These are phyloP conservation scores for Paramecium biaurelia DNA, from an alignment of 73 alveolate species.

Conservation along the genomic window DNA sequence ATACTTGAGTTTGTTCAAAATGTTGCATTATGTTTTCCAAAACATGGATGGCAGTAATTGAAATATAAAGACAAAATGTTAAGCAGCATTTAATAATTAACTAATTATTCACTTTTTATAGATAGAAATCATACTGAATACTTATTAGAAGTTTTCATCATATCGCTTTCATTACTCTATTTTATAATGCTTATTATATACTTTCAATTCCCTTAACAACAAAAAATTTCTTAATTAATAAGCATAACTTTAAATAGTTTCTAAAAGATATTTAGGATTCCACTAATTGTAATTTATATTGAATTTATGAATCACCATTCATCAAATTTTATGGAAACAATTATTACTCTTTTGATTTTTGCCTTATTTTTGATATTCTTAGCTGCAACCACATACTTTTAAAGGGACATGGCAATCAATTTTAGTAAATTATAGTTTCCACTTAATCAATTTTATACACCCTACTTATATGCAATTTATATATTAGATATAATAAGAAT, in stretches of 20 bases:
- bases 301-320: neutral
- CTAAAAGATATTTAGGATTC: neutral
- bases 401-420: neutral
- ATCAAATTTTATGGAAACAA: neutral
- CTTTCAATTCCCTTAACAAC: neutral
- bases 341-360: neutral
- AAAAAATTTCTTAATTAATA: neutral
- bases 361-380: neutral
- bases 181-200: neutral
- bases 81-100: neutral
- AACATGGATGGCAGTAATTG: neutral
- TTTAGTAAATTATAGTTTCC: neutral
- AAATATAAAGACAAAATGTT: neutral
- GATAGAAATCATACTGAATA: neutral
- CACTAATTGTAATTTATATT: neutral
- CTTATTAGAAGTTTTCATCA: neutral
- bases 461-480: neutral
- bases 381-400: neutral
- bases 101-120: neutral
- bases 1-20: slow-evolving; percentile 8
- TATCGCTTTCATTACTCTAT: neutral
- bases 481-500: neutral
- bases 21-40: slow-evolving; percentile 14
- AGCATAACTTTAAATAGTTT: neutral
- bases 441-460: neutral